Percentiles rank a stretch among this genome's conserved stretches.
phyloP scores from a whole-genome alignment of 2,329 filamentous ascomycete species.

The Simplicillium aogashimaense region DNA sequence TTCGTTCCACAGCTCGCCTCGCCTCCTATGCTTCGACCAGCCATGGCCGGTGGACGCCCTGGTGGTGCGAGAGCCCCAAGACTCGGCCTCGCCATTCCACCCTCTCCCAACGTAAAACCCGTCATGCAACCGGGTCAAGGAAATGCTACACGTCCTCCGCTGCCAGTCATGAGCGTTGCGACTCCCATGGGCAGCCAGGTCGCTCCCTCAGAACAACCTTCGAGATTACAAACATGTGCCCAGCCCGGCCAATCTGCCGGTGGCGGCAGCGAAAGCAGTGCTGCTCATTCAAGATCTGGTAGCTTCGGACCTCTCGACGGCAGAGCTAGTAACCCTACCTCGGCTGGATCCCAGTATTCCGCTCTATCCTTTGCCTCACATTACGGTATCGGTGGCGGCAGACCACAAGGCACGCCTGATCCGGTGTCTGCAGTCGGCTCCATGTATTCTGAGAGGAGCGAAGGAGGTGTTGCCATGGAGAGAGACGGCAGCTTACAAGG shows the following conservation, averaged over 20 bases:
- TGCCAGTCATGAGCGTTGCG: slow-evolving; percentile 74
- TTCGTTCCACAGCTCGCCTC: slow-evolving; percentile 58
- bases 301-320: slow-evolving; percentile 74
- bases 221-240: slow-evolving; percentile 38
- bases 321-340: slow-evolving; percentile 69
- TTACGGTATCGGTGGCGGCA: slow-evolving; percentile 56
- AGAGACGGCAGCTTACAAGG: slow-evolving; percentile 72
- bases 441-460: slow-evolving; percentile 71
- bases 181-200: slow-evolving; percentile 79
- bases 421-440: slow-evolving; percentile 83
- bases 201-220: slow-evolving; percentile 58
- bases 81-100: slow-evolving; percentile 82
- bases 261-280: slow-evolving; percentile 70
- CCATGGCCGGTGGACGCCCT: slow-evolving; percentile 61
- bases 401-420: slow-evolving; percentile 63
- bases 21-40: slow-evolving; percentile 72
- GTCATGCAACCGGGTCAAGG: slow-evolving; percentile 37
- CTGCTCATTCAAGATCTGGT: slow-evolving; percentile 69
- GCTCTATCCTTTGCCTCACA: slow-evolving; percentile 70
- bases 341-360: slow-evolving; percentile 80
- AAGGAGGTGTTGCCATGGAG: slow-evolving; percentile 69
- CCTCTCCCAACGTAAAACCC: slow-evolving; percentile 73
- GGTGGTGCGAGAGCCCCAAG: slow-evolving; percentile 59
- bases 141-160: slow-evolving; percentile 36
- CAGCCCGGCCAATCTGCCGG: slow-evolving; percentile 58